Evolutionary conservation across 768 basidiomycete genomes (phyloP).

Genomic region (Asterophora lycoperdoides): DNA sequence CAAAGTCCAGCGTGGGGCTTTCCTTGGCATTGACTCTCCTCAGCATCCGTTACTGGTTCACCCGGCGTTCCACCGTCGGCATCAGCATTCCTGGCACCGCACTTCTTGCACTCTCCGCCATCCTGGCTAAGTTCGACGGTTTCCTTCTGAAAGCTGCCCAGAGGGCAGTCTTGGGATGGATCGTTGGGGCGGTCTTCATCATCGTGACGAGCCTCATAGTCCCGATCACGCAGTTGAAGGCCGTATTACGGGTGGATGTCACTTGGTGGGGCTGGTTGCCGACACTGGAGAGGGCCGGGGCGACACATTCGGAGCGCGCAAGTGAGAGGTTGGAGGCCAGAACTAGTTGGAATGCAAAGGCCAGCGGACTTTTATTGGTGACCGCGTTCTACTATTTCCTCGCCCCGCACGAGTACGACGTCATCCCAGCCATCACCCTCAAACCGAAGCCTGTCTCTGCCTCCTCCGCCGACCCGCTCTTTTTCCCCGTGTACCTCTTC

Average conservation of each 20-base stretch:
- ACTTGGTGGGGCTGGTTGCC: conserved; percentile 18
- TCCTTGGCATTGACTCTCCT: conserved; percentile 4
- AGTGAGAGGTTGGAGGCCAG: conserved; percentile 20
- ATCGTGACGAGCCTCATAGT: background rate
- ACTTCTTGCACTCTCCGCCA: conserved; percentile 12
- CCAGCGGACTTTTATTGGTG: too few species aligned
- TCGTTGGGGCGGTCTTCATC: background rate
- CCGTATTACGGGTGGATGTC: conserved; percentile 22
- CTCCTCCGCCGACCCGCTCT: too few species aligned
- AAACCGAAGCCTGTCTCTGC: background rate
- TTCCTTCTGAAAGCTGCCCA: background rate
- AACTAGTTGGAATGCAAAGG: background rate
- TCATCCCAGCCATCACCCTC: conserved; percentile 3
- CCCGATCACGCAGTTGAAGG: conserved; percentile 22
- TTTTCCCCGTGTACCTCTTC: background rate
- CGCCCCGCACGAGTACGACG: background rate
- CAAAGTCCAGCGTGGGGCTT: background rate
- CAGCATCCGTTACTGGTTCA: conserved; percentile 29
- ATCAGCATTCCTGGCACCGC: conserved; percentile 23
- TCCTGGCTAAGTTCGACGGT: conserved; percentile 4
- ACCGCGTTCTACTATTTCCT: conserved; percentile 5
- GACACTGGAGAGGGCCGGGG: conserved; percentile 13
- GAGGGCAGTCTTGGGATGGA: background rate
- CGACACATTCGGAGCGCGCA: conserved; percentile 27
- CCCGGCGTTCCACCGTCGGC: conserved; percentile 26